Evolutionary conservation across 2,329 filamentous ascomycete species (phyloP).

Genomic region (Alternaria brassicae): DNA sequence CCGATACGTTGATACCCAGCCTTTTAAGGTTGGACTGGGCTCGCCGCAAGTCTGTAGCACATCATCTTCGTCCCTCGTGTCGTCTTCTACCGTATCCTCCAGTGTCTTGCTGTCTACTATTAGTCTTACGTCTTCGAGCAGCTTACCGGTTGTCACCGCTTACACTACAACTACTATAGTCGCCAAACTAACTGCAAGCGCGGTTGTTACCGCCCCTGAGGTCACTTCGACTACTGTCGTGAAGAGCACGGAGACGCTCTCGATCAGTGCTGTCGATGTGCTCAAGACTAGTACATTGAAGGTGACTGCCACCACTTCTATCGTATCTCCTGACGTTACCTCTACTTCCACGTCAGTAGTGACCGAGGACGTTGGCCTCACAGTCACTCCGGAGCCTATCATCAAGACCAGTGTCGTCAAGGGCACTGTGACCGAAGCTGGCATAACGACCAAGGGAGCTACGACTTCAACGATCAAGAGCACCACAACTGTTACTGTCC

Average conservation of each 20-base stretch:
- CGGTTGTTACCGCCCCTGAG: constrained; percentile 26
- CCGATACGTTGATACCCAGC: constrained; percentile 47
- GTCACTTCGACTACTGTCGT: constrained; percentile 30
- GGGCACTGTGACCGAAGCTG: constrained; percentile 20
- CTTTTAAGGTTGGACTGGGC: constrained; percentile 47
- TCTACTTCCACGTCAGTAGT: constrained; percentile 26
- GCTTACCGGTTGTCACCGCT: constrained; percentile 17
- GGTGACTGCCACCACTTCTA: constrained; percentile 36
- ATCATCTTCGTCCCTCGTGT: constrained; percentile 25
- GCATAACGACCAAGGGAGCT: constrained; percentile 26
- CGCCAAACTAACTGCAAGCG: constrained; percentile 28
- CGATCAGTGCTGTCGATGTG: constrained; percentile 22
- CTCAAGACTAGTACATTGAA: constrained; percentile 22
- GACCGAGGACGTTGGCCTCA: constrained; percentile 34
- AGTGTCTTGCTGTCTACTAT: neutral
- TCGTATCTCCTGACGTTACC: constrained; percentile 36
- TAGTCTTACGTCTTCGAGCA: constrained; percentile 1
- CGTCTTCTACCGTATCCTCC: neutral
- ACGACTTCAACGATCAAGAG: constrained; percentile 22
- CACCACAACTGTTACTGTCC: constrained; percentile 28
- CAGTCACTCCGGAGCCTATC: constrained; percentile 23
- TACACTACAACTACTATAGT: constrained; percentile 28
- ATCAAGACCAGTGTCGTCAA: constrained; percentile 24
- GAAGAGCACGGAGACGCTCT: constrained; percentile 18
- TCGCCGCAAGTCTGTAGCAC: constrained; percentile 36